Conservation (phyloP, 2,329 filamentous ascomycete genomes). For the Trichoderma lentiforme region DNA sequence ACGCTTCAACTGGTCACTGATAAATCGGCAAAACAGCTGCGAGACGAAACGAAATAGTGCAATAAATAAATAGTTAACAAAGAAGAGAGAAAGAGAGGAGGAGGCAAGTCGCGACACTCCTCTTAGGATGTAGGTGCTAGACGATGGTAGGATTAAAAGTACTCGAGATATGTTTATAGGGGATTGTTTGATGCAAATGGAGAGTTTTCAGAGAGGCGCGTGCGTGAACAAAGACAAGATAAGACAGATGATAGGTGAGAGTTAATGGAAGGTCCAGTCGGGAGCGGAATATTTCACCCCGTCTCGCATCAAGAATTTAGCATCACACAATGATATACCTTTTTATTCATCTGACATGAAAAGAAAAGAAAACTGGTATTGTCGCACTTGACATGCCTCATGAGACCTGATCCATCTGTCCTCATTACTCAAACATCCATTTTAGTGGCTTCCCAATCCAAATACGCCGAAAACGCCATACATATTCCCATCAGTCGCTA, state of each 20-base stretch:
- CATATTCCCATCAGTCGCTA: slow-evolving; percentile 18
- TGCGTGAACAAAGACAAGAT: neutral
- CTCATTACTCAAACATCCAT: slow-evolving; percentile 4
- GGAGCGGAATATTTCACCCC: neutral
- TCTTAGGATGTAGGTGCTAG: neutral
- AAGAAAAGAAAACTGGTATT: slow-evolving; percentile 1
- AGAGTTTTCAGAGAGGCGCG: neutral
- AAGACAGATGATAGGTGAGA: neutral
- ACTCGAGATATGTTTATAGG: neutral
- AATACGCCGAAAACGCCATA: slow-evolving; percentile 24
- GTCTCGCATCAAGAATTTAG: no score
- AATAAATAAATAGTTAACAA: neutral
- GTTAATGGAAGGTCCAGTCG: neutral
- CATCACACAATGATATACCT: neutral
- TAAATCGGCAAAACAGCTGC: neutral
- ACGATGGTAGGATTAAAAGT: neutral
- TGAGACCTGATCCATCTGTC: neutral
- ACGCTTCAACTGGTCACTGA: neutral
- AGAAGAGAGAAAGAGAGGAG: neutral
- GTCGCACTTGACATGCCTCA: neutral
- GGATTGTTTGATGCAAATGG: neutral
- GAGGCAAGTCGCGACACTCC: neutral
- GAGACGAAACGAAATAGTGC: neutral
- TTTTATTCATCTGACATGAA: neutral
- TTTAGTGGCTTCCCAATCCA: slow-evolving; percentile 1